Evolutionary conservation across 2,329 filamentous ascomycete species (phyloP).

Genomic region (Ramularia collo-cygni): DNA sequence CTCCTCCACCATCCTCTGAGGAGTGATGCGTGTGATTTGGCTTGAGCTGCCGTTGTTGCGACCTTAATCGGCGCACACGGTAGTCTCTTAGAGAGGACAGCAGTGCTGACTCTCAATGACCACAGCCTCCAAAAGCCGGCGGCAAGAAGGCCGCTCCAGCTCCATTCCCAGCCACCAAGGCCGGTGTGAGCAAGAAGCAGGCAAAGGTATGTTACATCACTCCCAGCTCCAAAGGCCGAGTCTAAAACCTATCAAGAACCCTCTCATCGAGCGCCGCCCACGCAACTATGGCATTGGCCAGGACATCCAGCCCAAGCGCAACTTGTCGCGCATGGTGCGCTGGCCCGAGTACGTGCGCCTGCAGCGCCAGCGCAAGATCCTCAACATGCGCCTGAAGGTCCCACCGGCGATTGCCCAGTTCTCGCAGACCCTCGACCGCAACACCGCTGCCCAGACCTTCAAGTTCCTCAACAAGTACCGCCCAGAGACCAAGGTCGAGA

Average conservation of each 20-base stretch:
- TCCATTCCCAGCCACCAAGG: constrained; percentile 93
- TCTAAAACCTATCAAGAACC: constrained; percentile 71
- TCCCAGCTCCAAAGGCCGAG: not conserved
- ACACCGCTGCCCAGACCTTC: constrained; percentile 93
- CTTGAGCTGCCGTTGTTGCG: constrained; percentile 48
- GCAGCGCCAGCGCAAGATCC: constrained; percentile 90
- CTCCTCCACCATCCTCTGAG: constrained; percentile 19
- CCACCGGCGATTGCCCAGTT: constrained; percentile 96
- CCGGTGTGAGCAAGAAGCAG: constrained; percentile 79
- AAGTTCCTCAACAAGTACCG: constrained; percentile 99
- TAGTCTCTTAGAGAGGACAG: constrained; percentile 87
- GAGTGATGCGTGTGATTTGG: constrained; percentile 32
- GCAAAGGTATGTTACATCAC: constrained; percentile 69
- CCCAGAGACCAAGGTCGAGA: constrained; percentile 97
- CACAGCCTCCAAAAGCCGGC: constrained; percentile 92
- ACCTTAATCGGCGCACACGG: constrained; percentile 48
- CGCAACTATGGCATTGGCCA: constrained; percentile 98
- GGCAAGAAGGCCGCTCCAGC: constrained; percentile 96
- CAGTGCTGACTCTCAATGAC: constrained; percentile 99
- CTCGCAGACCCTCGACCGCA: constrained; percentile 92
- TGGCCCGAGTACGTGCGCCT: constrained; percentile 99
- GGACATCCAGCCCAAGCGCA: constrained; percentile 94
- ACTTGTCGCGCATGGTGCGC: constrained; percentile 97
- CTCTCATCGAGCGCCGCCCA: constrained; percentile 95
- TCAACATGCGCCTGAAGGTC: constrained; percentile 97